Base-by-base conservation (phyloP, 2,329 filamentous ascomycete species). In the Colletotrichum sp. region DNA sequence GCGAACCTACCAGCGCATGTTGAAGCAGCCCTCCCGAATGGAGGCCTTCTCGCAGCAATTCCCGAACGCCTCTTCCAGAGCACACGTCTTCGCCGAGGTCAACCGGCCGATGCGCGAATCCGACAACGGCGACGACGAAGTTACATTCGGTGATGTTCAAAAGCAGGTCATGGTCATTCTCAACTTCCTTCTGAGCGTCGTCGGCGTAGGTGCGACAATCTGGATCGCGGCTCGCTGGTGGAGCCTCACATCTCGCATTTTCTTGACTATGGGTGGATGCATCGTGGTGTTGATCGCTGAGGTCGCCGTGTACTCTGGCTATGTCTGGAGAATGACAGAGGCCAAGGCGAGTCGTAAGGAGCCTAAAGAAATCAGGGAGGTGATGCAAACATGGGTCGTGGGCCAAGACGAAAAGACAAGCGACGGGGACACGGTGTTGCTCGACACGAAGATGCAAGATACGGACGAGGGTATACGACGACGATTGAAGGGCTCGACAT, bases 181-280 rank as follows among this genome's bases (percentile, higher is more conserved):
- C 80, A 99, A 99, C 83, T 95, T 99, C 67, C 86, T 98, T 52
- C 89, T 98, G 69, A 98, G 95, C 68, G 94, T 98, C 69, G 87
- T 96, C 4, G 95, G 96, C 60, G 94, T 94, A 67, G 94, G 92
- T 4, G 92, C 90, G 4, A 95, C 94, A 9, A 90, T 97, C 39
- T 97, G 95, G 95, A 89, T 96, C n/a, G 90, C 90, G 18, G 93
- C 93, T 2, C 89, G 92, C 67, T 95, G 94, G 89, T 96, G 94
- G 95, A 93, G 90, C 77, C 90, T 93, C 2, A 92, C 94, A 0
- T 89, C 92, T 59, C 87, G 95, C 30, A 82, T 97, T 76, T 93
- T 94, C 52, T 84, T 96, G 66, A 93, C 93, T 36, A 89, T 97
- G 86, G 91, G 90, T 8, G 94, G 94, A 2, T 93, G 92, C 76